Conservation (phyloP, 1,139 yeast species). For the Magnusiomyces tetraspermus region DNA sequence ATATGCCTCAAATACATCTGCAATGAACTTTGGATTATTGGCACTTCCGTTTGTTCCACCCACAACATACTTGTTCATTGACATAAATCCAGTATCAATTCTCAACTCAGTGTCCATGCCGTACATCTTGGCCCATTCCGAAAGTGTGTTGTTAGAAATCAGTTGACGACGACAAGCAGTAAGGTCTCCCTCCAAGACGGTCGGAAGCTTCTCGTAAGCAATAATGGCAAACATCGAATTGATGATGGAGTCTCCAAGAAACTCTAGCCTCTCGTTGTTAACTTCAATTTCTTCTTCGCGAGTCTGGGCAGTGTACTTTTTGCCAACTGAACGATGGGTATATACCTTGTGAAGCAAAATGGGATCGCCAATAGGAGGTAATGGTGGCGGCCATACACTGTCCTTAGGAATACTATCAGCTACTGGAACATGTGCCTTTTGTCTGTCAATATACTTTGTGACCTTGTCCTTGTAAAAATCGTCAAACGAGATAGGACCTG, state of each 20-base stretch:
- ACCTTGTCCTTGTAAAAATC: not conserved
- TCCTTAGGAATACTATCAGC: not conserved
- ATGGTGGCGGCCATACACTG: slow-evolving; percentile 46
- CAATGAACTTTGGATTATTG: slow-evolving; percentile 42
- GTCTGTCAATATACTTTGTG: not conserved
- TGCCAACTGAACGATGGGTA: slow-evolving; percentile 67
- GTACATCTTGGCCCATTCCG: slow-evolving; percentile 62
- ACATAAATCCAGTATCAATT: slow-evolving; percentile 18
- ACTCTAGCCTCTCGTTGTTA: slow-evolving; percentile 88
- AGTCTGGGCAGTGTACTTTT: slow-evolving; percentile 45
- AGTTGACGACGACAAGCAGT: slow-evolving; percentile 61
- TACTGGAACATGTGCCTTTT: not conserved
- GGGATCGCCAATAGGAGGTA: slow-evolving; percentile 59
- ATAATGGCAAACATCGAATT: slow-evolving; percentile 64
- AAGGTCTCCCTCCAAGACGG: slow-evolving; percentile 72
- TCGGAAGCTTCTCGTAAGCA: slow-evolving; percentile 56
- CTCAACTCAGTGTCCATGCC: slow-evolving; percentile 55
- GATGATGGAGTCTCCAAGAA: slow-evolving; percentile 82
- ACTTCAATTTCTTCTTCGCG: slow-evolving; percentile 49
- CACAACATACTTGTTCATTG: slow-evolving; percentile 18
- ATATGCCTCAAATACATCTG: slow-evolving; percentile 85
- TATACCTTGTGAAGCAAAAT: slow-evolving; percentile 62
- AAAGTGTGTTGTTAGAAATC: slow-evolving; percentile 65
- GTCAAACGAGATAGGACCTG: not conserved
- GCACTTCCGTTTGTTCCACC: slow-evolving; percentile 22